Percentiles rank a stretch among this genome's conserved stretches.
These are phyloP conservation scores for Oryza brachyantha DNA, from an alignment of 176 grass and related monocot genomes.

Conservation along the genomic window DNA sequence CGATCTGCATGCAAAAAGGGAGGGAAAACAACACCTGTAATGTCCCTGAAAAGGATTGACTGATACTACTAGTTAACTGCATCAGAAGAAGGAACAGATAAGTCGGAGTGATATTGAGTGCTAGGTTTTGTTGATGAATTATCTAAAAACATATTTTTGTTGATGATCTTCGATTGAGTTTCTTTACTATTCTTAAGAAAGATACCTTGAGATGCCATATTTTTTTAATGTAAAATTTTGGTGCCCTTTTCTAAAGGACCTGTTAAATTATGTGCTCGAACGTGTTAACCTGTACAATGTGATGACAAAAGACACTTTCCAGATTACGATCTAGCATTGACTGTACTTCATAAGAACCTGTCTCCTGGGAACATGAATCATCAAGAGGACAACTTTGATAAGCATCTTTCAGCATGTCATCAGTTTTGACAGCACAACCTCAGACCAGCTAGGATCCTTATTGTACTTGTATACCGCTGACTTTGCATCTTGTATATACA, in stretches of 20 bases:
- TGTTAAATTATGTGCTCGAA: too few relatives aligned
- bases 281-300: too few relatives aligned
- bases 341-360: not conserved
- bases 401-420: slow-evolving; percentile 5
- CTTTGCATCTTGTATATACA: slow-evolving; percentile 39
- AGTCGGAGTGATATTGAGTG: too few relatives aligned
- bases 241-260: too few relatives aligned
- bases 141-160: too few relatives aligned
- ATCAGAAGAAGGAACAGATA: not conserved
- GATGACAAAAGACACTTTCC: not conserved
- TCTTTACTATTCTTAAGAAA: too few relatives aligned
- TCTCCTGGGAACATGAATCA: not conserved
- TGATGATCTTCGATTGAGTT: not conserved
- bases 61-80: too few relatives aligned
- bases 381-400: not conserved
- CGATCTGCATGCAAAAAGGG: not conserved
- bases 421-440: not conserved
- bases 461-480: not conserved
- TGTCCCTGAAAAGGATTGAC: not conserved
- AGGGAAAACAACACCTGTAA: not conserved
- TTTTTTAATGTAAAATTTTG: too few relatives aligned
- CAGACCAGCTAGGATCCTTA: not conserved
- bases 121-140: not conserved
- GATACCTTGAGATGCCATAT: too few relatives aligned
- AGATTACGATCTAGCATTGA: not conserved